Evolutionary conservation across 192 early-diverging fungal genomes (phyloP), one percentile per base, ranked within the genome.

Genomic region (Oehlia diaphana): DNA sequence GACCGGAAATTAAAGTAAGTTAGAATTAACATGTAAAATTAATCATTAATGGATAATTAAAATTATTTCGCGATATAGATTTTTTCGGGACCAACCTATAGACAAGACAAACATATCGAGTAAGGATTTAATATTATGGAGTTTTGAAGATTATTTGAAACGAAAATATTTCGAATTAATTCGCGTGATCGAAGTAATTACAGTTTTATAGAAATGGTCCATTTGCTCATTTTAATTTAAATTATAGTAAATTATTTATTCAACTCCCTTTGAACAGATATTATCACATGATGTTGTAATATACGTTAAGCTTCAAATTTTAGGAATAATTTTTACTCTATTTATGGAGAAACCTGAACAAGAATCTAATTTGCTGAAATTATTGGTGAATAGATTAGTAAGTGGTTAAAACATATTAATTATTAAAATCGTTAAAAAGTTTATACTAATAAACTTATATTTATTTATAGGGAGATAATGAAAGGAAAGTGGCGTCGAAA

Each of bases 141-240:
- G 89, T 50, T 99, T 94, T 86, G 98, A 99, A 88, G 96, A 98
- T 87, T 87, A 88, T 74, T 83, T 99, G 64, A 99, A 99, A 85
- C 93, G 93, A 71, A 81, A 87, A 6, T 98, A 96, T 87, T 97
- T 94, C 87, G 94, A 97, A 35, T 93, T 98, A 80, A 89, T 99
- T 62, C 90, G 93, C 82, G 74, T 92, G n/a, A 86, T 98, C 76
- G 97, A 99, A 84, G 92, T 93, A 87, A 61, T 9, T 75, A 39
- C n/a, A 69, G 8, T 2, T 61, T 42, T 42, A 42, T 42, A 42
- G 39, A 42, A 42, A 42, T 42, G 7, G 39, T 42, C 39, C 39
- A 42, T 42, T 4, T 6, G 13, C 21, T 72, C 12, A 47, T 23
- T n/a, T 44, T 23, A 72, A 3, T 23, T 72, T 0, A 47, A 47